Base-by-base conservation (phyloP, 352 stramenopile species). In the Phytopythium helicoides region DNA sequence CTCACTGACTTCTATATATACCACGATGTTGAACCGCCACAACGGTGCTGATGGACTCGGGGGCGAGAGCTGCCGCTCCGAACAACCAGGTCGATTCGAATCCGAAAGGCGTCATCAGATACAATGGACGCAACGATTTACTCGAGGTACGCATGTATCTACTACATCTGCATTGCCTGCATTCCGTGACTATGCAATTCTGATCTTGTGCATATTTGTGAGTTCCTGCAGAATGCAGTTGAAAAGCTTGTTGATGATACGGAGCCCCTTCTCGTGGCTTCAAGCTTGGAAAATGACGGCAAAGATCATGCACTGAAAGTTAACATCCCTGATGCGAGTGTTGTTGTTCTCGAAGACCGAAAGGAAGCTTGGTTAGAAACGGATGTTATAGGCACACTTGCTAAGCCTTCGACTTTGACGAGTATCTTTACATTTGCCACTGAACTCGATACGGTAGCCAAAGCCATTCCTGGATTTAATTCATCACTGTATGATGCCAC, bases 341-440 rank as follows among this genome's bases (percentile, higher is more conserved):
- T 35, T 16, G 45, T 16, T 8, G 11, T 8, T 25, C 18, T 23
- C 6, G 15, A 19, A 31, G 34, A 21, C 33, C 39, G 31, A 23
- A 81, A 81, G 54, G 54, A 74, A 23, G 77, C 77, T 1, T 88
- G 77, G 77, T 64, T 73, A 16, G 65, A 67, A 11, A 55, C 42
- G 6, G 52, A 53, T 3, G n/a, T 37, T 6, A 15, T 53, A 1
- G 15, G 58, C 9, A 33, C 5, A 9, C 5, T 33, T 10, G 9
- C 28, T 9, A 33, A 33, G 9, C 28, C 28, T 33, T 33, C 28
- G 28, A 33, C 9, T 5, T 66, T 66, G 12, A 65, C 71, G 31
- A 86, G 61, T 38, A 87, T 89, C 36, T 86, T 89, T 42, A 48
- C 73, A 9, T 87, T 87, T 35, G 36, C 11, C n/a, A 59, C 38